A percentile compares a stretch with the other conserved stretches of the same genome.
These are phyloP conservation scores for Tolypocladium capitatum DNA, from an alignment of 2,329 filamentous ascomycete genomes.

Conservation along the genomic window DNA sequence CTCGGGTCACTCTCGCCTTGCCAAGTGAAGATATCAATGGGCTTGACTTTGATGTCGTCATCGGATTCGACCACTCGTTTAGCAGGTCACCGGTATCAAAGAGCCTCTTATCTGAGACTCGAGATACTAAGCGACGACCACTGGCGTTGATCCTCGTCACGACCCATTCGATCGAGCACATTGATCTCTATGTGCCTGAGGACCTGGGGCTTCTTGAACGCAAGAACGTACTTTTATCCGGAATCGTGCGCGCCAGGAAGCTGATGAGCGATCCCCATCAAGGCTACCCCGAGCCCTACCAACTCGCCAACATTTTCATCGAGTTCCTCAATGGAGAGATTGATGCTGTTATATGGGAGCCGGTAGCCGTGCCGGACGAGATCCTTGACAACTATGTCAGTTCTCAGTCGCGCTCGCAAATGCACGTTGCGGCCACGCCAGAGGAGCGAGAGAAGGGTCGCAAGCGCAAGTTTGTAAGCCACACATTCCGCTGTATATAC, in stretches of 20 bases:
- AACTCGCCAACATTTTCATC: slow-evolving; percentile 33
- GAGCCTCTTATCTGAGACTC: slow-evolving; percentile 1
- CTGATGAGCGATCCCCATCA: slow-evolving; percentile 27
- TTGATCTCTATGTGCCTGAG: slow-evolving; percentile 30
- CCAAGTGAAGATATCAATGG: slow-evolving; percentile 24
- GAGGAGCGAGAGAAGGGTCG: slow-evolving; percentile 18
- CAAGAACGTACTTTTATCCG: slow-evolving; percentile 30
- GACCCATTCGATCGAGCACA: slow-evolving; percentile 41
- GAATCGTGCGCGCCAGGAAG: slow-evolving; percentile 20
- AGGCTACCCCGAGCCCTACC: slow-evolving; percentile 27
- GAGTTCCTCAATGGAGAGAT: slow-evolving; percentile 27
- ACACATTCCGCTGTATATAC: background rate
- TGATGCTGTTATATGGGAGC: slow-evolving; percentile 30
- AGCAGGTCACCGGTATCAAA: slow-evolving; percentile 19
- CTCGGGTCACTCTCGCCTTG: slow-evolving; percentile 29
- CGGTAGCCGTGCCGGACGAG: slow-evolving; percentile 31
- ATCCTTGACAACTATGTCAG: slow-evolving; percentile 34
- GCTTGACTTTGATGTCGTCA: slow-evolving; percentile 33
- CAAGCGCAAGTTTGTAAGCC: slow-evolving; percentile 37
- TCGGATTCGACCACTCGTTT: slow-evolving; percentile 41
- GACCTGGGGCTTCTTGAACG: slow-evolving; percentile 27
- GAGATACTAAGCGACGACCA: slow-evolving; percentile 18
- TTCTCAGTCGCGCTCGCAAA: slow-evolving; percentile 23
- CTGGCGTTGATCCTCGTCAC: slow-evolving; percentile 36
- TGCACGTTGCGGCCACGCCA: slow-evolving; percentile 4